These are phyloP conservation scores for Hericium coralloides DNA, from an alignment of 768 basidiomycete genomes.

Conservation along the genomic window DNA sequence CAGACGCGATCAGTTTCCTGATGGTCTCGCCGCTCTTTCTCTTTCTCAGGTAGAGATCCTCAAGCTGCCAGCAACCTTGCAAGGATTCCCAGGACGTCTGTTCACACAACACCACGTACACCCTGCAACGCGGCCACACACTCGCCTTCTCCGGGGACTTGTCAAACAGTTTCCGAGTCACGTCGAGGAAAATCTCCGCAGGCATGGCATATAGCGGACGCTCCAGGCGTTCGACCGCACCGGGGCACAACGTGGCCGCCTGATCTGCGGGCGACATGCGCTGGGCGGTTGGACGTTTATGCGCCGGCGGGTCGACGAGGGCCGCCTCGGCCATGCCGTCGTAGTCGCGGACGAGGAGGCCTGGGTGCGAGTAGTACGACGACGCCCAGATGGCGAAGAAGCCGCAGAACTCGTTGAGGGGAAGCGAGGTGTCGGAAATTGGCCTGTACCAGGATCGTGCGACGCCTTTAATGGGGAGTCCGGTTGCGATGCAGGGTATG, in stretches of 20 bases:
- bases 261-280: neutral
- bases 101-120: neutral
- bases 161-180: neutral
- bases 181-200: neutral
- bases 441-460: neutral
- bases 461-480: neutral
- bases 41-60: neutral
- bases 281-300: neutral
- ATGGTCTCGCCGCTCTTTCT: neutral
- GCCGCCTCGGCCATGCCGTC: neutral
- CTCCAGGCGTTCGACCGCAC: neutral
- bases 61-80: neutral
- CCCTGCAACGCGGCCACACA: neutral
- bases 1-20: neutral
- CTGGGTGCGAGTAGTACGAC: neutral
- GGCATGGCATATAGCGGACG: neutral
- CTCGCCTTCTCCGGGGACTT: neutral
- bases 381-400: neutral
- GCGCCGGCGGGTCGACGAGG: neutral
- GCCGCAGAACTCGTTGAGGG: neutral
- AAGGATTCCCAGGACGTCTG: neutral
- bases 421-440: neutral
- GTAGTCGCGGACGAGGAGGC: neutral
- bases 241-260: neutral
- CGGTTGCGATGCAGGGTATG: neutral